phyloP scores from a whole-genome alignment of 2,329 filamentous ascomycete species.

The Fusarium ramigenum region DNA sequence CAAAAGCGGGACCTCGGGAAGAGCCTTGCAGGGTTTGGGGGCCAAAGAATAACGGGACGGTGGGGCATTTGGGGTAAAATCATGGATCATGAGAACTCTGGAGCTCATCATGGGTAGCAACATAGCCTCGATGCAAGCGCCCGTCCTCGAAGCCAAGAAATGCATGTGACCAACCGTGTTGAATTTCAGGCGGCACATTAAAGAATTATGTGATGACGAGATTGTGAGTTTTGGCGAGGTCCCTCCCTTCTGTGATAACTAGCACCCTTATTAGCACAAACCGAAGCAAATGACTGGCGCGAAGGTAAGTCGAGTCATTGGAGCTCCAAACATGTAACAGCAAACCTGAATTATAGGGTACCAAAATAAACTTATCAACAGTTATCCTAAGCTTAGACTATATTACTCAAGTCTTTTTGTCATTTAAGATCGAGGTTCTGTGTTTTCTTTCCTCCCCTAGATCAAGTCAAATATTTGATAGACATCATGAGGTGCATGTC shows the following conservation, averaged over 20 bases:
- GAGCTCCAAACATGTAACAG: not conserved
- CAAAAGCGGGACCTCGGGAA: slow-evolving; percentile 28
- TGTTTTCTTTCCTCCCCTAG: too few species aligned
- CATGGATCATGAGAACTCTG: slow-evolving; percentile 32
- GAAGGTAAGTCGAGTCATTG: not conserved
- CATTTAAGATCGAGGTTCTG: too few species aligned
- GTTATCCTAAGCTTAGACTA: too few species aligned
- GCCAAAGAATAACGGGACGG: slow-evolving; percentile 17
- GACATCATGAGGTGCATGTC: not conserved
- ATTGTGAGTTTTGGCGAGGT: not conserved
- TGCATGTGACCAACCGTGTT: slow-evolving; percentile 1
- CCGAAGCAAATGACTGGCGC: too few species aligned
- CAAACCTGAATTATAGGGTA: too few species aligned
- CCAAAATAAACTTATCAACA: too few species aligned
- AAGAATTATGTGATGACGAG: not conserved
- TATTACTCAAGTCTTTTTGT: too few species aligned
- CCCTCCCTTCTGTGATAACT: too few species aligned
- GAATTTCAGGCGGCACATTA: not conserved
- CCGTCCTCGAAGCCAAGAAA: slow-evolving; percentile 35
- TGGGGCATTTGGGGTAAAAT: slow-evolving; percentile 24
- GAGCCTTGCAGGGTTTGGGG: slow-evolving; percentile 31
- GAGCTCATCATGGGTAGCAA: slow-evolving; percentile 26
- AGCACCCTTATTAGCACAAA: not conserved
- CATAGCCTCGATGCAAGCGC: slow-evolving; percentile 39
- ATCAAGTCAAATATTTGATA: not conserved